phyloP scores from a whole-genome alignment of 129 eudicot genomes.

The Centella asiatica region DNA sequence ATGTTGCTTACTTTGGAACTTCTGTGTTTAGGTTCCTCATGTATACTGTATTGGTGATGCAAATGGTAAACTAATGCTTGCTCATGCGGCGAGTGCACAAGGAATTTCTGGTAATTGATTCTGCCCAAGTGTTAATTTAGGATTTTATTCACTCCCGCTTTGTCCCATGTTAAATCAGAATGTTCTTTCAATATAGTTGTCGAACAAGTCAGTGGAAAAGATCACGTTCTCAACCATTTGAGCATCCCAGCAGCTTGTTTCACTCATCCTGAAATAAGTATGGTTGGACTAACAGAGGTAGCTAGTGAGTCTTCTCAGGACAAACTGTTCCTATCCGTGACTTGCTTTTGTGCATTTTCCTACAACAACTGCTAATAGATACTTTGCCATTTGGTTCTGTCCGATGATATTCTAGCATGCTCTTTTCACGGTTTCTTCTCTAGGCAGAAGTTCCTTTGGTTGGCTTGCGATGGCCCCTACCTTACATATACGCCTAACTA shows the following conservation, averaged over 20 bases:
- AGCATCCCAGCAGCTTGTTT: conserved; percentile 97
- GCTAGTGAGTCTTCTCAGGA: neutral
- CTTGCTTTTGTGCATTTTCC: neutral
- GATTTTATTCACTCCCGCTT: neutral
- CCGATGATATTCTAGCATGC: neutral
- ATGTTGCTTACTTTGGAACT: conserved; percentile 10
- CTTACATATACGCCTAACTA: neutral
- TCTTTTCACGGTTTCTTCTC: neutral
- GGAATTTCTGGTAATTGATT: conserved; percentile 75
- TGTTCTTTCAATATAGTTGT: conserved; percentile 47
- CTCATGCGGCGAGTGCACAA: conserved; percentile 99
- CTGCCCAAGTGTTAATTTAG: neutral
- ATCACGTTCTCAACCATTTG: conserved; percentile 82
- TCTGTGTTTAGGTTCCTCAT: conserved; percentile 65
- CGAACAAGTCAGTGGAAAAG: conserved; percentile 84
- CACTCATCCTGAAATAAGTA: conserved; percentile 97
- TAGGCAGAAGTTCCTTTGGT: neutral
- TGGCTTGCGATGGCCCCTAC: neutral
- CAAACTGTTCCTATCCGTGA: neutral
- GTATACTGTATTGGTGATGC: conserved; percentile 98
- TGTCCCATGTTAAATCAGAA: neutral
- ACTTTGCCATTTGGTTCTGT: neutral
- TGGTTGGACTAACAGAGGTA: conserved; percentile 98
- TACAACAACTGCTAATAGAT: neutral
- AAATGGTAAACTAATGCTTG: conserved; percentile 96